Percentiles rank a stretch among this genome's conserved stretches.
Conservation (phyloP, 352 stramenopile species). For the Pythium sp. region DNA sequence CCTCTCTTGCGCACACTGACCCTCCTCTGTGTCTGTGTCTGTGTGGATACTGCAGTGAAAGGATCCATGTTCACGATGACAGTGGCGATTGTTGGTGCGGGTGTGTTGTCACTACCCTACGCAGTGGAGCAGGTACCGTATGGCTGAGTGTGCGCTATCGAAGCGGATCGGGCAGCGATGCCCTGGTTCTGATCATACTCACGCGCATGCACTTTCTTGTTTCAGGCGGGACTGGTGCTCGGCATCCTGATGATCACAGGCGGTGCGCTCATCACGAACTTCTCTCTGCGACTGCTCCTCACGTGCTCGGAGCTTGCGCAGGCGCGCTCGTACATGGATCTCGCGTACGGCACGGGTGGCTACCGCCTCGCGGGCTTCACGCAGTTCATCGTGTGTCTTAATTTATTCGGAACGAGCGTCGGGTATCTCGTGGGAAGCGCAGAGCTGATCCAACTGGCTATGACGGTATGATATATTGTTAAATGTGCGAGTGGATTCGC, state of each 20-base stretch:
- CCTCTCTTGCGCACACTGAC: background rate
- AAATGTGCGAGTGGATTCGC: background rate
- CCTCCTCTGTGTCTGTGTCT: background rate
- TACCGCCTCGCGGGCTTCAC: constrained; percentile 65
- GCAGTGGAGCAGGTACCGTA: constrained; percentile 56
- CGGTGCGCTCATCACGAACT: constrained; percentile 76
- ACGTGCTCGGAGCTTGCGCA: constrained; percentile 73
- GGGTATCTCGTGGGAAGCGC: constrained; percentile 81
- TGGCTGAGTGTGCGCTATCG: no score
- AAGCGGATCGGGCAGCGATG: no score
- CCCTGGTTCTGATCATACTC: no score
- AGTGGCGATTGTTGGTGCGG: constrained; percentile 81
- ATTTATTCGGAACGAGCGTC: constrained; percentile 86
- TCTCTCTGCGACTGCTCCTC: constrained; percentile 77
- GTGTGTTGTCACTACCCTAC: constrained; percentile 78
- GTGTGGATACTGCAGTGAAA: constrained; percentile 53
- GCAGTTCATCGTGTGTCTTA: constrained; percentile 78
- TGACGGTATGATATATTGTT: constrained; percentile 31
- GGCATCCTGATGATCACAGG: constrained; percentile 65
- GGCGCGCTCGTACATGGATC: constrained; percentile 81
- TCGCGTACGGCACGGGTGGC: constrained; percentile 65
- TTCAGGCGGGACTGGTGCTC: constrained; percentile 55
- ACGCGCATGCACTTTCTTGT: background rate
- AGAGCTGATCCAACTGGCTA: constrained; percentile 67
- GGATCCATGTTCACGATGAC: constrained; percentile 91